Conservation (phyloP, 2,329 filamentous ascomycete genomes). For the Acrocalymma vagum region DNA sequence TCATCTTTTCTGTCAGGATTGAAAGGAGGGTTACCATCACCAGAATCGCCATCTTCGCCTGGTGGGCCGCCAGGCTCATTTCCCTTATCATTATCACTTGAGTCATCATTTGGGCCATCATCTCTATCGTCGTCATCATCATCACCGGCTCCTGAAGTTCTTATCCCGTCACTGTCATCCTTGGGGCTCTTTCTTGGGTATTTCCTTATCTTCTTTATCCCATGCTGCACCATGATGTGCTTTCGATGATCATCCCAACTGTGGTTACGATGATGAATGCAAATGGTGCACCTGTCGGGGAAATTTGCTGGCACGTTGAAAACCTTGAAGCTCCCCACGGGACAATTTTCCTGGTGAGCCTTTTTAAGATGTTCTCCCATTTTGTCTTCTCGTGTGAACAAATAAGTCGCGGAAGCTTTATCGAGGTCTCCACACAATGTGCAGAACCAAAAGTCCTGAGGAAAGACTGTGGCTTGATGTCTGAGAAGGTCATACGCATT, state of each 20-base stretch:
- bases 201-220: not conserved
- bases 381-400: slow-evolving; percentile 12
- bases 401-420: slow-evolving; percentile 4
- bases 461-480: slow-evolving; percentile 10
- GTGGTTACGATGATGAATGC: slow-evolving; percentile 8
- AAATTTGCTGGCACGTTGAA: not conserved
- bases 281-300: slow-evolving; percentile 12
- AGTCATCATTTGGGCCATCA: no score
- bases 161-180: slow-evolving; percentile 3
- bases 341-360: not conserved
- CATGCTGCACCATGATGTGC: slow-evolving; percentile 9
- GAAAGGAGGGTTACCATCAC: not conserved
- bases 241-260: slow-evolving; percentile 12
- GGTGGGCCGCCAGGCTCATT: no score
- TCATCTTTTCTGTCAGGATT: not conserved
- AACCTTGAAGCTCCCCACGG: slow-evolving; percentile 6
- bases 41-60: slow-evolving; percentile 1
- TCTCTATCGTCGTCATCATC: slow-evolving; percentile 5
- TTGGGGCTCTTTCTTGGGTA: not conserved
- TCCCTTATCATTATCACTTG: no score
- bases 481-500: slow-evolving; percentile 10
- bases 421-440: slow-evolving; percentile 9
- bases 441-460: slow-evolving; percentile 18
- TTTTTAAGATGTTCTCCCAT: slow-evolving; percentile 9
- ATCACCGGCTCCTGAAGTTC: no score